Percentiles rank a stretch among this genome's conserved stretches.
Conservation (phyloP, 768 basidiomycete genomes). For the Macrocybe gigantea region DNA sequence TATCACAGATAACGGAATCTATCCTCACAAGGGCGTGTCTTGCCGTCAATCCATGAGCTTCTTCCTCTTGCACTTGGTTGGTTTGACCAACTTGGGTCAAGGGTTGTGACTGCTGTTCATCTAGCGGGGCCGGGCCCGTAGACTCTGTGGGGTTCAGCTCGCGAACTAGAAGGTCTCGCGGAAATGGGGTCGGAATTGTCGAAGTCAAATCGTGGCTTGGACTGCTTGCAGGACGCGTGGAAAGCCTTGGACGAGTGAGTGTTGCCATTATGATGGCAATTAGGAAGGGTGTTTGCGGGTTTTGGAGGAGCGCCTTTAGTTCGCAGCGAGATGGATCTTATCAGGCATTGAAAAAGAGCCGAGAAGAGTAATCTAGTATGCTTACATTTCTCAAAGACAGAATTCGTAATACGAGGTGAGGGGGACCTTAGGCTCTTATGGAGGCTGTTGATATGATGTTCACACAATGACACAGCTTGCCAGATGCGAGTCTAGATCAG, state of each 20-base stretch:
- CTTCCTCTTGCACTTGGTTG: slow-evolving; percentile 4
- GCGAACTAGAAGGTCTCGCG: slow-evolving; percentile 25
- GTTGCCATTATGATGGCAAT: slow-evolving; percentile 29
- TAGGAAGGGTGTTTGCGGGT: not conserved
- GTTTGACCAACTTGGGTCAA: slow-evolving; percentile 7
- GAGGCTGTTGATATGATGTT: too few species aligned
- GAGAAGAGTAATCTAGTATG: too few species aligned
- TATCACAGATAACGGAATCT: not conserved
- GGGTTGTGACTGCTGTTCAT: not conserved
- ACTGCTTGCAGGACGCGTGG: slow-evolving; percentile 11
- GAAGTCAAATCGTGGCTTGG: slow-evolving; percentile 19
- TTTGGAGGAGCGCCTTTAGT: too few species aligned
- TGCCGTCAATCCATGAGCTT: not conserved
- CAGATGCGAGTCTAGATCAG: too few species aligned
- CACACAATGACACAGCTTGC: too few species aligned
- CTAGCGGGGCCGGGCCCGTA: not conserved
- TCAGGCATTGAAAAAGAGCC: too few species aligned
- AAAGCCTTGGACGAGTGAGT: slow-evolving; percentile 26
- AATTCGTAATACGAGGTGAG: too few species aligned
- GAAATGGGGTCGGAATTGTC: slow-evolving; percentile 35
- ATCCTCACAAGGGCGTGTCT: slow-evolving; percentile 10
- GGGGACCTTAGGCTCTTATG: too few species aligned
- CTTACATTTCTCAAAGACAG: too few species aligned
- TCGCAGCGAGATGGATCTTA: too few species aligned
- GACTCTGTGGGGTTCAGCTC: slow-evolving; percentile 4